Percentiles rank a stretch among this genome's conserved stretches.
phyloP scores from a whole-genome alignment of 176 grass and related monocot genomes.

The sorghum (Sorghum bicolor) region DNA sequence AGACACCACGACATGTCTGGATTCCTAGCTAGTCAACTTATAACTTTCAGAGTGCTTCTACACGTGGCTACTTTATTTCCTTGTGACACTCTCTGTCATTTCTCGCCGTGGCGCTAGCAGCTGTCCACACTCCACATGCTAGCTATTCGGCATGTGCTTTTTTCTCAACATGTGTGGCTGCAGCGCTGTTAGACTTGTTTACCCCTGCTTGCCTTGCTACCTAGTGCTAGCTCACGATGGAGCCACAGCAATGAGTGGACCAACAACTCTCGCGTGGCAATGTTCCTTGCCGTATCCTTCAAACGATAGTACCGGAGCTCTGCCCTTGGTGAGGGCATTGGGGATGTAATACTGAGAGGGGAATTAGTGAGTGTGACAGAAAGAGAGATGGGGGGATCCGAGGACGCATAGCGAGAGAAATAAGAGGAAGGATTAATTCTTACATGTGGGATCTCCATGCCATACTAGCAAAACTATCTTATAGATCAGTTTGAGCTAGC shows the following conservation, averaged over 20 bases:
- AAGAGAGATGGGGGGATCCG: too few relatives aligned
- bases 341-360: too few relatives aligned
- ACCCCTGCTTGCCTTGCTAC: neutral
- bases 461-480: too few relatives aligned
- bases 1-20: neutral
- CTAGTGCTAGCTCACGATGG: neutral
- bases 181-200: neutral
- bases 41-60: neutral
- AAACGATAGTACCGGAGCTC: neutral
- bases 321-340: neutral
- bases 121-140: neutral
- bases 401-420: too few relatives aligned
- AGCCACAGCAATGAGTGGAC: neutral
- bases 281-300: neutral
- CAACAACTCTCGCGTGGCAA: neutral
- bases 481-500: too few relatives aligned
- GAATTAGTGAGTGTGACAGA: too few relatives aligned
- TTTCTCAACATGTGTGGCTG: neutral
- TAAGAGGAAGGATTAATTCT: too few relatives aligned
- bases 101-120: neutral
- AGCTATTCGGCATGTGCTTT: neutral
- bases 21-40: neutral
- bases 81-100: neutral
- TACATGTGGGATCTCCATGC: too few relatives aligned
- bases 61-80: neutral